Percentiles rank a stretch among this genome's conserved stretches.
phyloP scores from a whole-genome alignment of 176 grass and related monocot genomes.

The Rhipidocladum racemiflorum region DNA sequence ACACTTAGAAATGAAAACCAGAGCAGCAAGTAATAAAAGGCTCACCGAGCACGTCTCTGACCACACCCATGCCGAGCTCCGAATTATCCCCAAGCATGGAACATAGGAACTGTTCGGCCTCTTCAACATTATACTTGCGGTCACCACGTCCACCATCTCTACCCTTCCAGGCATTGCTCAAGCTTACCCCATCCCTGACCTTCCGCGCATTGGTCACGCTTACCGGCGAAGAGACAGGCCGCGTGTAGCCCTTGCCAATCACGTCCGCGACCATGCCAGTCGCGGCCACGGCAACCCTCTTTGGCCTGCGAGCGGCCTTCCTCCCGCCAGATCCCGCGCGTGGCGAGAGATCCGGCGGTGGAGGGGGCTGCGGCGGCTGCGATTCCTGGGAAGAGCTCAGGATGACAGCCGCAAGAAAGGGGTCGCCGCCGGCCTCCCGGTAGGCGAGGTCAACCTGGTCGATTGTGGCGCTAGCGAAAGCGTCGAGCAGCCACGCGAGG shows the following conservation, averaged over 20 bases:
- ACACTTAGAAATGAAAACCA: neutral
- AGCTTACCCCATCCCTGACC: neutral
- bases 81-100: constrained; percentile 66
- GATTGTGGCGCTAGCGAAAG: constrained; percentile 57
- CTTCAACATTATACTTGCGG: constrained; percentile 38
- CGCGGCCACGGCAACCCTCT: constrained; percentile 41
- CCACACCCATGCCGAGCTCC: constrained; percentile 64
- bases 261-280: constrained; percentile 72
- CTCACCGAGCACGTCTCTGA: constrained; percentile 76
- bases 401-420: constrained; percentile 64
- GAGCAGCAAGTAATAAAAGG: neutral
- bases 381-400: constrained; percentile 46
- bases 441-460: constrained; percentile 71
- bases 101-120: constrained; percentile 67
- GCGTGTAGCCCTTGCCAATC: constrained; percentile 65
- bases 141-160: neutral
- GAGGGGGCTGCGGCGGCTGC: constrained; percentile 16
- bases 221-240: neutral
- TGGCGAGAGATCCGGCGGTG: constrained; percentile 36
- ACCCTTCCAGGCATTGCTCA: neutral
- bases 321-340: constrained; percentile 19
- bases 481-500: constrained; percentile 63
- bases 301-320: constrained; percentile 32
- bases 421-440: constrained; percentile 52
- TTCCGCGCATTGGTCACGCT: neutral